Base-by-base conservation (phyloP, 306 rosid species). In the Malus sylvestris region DNA sequence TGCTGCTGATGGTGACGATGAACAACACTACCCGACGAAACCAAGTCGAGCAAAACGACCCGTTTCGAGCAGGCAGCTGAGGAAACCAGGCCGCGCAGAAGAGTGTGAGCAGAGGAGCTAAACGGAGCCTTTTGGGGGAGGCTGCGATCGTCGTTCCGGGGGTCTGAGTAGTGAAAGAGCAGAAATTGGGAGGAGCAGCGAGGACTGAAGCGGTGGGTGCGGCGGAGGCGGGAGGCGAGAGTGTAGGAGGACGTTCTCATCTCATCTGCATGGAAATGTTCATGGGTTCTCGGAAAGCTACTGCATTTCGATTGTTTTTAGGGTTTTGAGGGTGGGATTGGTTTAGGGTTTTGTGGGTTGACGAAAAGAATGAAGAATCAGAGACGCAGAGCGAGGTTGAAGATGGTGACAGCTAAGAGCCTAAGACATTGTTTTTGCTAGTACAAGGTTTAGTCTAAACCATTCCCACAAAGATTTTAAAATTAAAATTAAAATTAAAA, bases 181-280 rank as follows among this genome's bases (percentile, higher is more conserved):
- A 73, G 71, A 66, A 71, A 62, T 22, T 68, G 76, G 65, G 58
- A 40, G 68, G 73, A 59, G 80, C 49, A 55, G 71, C 51, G 67
- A 2, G 77, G 64, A 57, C 76, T 74, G 33, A 57, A 22, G 74
- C 30, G 81, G 32, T 29, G 79, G 45, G 77, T 45, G 22, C 45
- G 84, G 79, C 76, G 81, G 75, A 84, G 72, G 61, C 83, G 84
- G 68, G 78, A 78, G 74, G 77, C 80, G 72, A 79, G 70, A 71
- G 74, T 62, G 42, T 22, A 77, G 19, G 80, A 30, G 33, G 69
- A 44, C 22, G 75, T 44, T 68, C 40, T 44, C 78, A 74, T 74
- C 44, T 74, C 70, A 64, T 35, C n/a, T 60, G 52, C 70, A 25
- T 23, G 62, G 18, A 38, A 30, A 66, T 66, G 14, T 66, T 19